Evolutionary conservation across 176 grass and related monocot genomes (phyloP).

Genomic region (Stipa capillata): DNA sequence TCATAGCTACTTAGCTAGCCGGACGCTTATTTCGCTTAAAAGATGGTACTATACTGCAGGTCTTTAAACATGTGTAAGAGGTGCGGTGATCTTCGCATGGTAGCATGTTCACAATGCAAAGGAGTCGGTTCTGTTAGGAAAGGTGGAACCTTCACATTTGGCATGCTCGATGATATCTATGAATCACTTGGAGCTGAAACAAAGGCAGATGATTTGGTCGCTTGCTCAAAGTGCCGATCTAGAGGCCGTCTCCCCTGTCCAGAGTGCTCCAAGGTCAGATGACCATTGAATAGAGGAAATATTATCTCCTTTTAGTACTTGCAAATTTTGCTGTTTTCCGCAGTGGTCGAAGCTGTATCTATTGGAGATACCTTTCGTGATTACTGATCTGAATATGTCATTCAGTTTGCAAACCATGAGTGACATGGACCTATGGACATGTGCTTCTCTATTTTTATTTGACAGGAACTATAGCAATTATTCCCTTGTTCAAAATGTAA

Average conservation of each 20-base stretch:
- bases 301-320: too few relatives aligned
- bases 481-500: too few relatives aligned
- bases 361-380: too few relatives aligned
- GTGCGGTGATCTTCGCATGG: constrained; percentile 69
- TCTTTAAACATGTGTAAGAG: constrained; percentile 82
- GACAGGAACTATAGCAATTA: too few relatives aligned
- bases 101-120: constrained; percentile 76
- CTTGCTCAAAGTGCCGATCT: constrained; percentile 67
- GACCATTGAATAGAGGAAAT: not conserved
- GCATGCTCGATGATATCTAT: constrained; percentile 57
- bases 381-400: too few relatives aligned
- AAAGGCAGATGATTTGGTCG: constrained; percentile 26
- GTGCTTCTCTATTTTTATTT: too few relatives aligned
- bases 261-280: constrained; percentile 43
- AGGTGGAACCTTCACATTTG: constrained; percentile 41
- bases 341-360: too few relatives aligned
- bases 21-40: not conserved
- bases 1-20: not conserved
- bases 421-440: too few relatives aligned
- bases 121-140: constrained; percentile 49
- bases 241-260: constrained; percentile 59
- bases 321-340: too few relatives aligned
- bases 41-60: constrained; percentile 21
- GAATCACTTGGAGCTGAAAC: constrained; percentile 57
- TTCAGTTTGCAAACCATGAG: too few relatives aligned